phyloP scores from a whole-genome alignment of 768 basidiomycete species.

The Cubamyces sp. region DNA sequence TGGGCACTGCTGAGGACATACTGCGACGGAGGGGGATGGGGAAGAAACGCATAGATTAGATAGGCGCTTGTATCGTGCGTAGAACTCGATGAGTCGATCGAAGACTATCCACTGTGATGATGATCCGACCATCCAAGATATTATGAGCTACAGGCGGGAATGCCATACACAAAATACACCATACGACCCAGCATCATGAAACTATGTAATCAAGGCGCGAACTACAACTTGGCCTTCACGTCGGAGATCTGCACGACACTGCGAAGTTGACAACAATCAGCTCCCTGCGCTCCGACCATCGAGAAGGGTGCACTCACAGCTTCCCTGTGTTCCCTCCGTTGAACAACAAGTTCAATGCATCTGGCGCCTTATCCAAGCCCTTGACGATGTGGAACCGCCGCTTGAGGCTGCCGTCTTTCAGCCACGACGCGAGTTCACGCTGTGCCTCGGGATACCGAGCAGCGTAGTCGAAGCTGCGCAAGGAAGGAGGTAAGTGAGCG shows the following conservation, averaged over 20 bases:
- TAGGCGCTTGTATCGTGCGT: not conserved
- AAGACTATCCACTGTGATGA: too few species aligned
- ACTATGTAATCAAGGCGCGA: too few species aligned
- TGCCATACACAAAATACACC: too few species aligned
- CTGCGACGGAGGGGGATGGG: conserved; percentile 16
- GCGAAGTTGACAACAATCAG: not conserved
- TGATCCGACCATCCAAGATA: too few species aligned
- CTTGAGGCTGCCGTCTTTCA: conserved; percentile 74
- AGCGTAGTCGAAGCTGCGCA: conserved; percentile 72
- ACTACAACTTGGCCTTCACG: conserved; percentile 17
- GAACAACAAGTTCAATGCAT: conserved; percentile 71
- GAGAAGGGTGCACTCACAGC: conserved; percentile 43
- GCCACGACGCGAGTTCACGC: conserved; percentile 56
- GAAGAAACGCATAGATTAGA: conserved; percentile 19
- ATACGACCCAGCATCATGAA: too few species aligned
- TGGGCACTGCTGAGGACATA: conserved; percentile 11
- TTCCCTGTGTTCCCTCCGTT: conserved; percentile 82
- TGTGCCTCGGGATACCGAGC: conserved; percentile 61
- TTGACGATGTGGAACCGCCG: conserved; percentile 80
- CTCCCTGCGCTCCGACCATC: not conserved
- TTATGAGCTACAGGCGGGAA: too few species aligned
- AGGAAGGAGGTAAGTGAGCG: too few species aligned
- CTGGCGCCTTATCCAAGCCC: conserved; percentile 74
- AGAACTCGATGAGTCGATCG: too few species aligned
- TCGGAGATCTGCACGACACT: conserved; percentile 31